Conservation (phyloP, 163 green algal genomes). For the Scenedesmus sp. region DNA sequence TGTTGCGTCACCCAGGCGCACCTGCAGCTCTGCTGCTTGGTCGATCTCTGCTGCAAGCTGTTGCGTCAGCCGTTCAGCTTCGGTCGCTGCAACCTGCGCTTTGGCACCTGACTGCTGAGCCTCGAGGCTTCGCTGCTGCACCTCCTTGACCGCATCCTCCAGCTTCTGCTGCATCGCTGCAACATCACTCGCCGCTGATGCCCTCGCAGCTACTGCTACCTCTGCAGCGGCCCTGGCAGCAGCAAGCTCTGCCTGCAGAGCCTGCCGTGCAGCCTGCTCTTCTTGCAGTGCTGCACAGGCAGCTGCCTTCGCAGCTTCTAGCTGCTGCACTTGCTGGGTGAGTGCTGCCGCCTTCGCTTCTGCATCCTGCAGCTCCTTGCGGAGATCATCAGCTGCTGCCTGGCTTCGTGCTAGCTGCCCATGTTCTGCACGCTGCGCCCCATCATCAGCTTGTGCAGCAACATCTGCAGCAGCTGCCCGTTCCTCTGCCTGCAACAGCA, state of each 20-base stretch:
- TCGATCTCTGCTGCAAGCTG: slow-evolving; percentile 14
- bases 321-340: slow-evolving; percentile 1
- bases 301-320: background rate
- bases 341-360: background rate
- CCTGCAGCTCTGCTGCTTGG: background rate
- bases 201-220: background rate
- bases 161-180: background rate
- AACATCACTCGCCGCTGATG: background rate
- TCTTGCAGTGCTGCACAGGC: background rate
- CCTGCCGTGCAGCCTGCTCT: background rate
- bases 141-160: background rate
- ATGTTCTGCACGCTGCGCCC: background rate
- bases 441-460: background rate
- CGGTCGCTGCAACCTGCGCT: background rate
- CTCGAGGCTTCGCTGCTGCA: background rate
- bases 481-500: slow-evolving; percentile 4
- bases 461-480: slow-evolving; percentile 15
- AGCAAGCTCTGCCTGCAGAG: background rate
- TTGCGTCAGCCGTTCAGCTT: background rate
- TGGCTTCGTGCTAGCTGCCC: background rate
- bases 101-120: background rate
- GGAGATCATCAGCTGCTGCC: background rate
- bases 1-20: background rate
- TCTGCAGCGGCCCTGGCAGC: background rate
- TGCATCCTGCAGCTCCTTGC: background rate